Conservation (phyloP, 164 flowering plant species). For the Litsea cubeba region DNA sequence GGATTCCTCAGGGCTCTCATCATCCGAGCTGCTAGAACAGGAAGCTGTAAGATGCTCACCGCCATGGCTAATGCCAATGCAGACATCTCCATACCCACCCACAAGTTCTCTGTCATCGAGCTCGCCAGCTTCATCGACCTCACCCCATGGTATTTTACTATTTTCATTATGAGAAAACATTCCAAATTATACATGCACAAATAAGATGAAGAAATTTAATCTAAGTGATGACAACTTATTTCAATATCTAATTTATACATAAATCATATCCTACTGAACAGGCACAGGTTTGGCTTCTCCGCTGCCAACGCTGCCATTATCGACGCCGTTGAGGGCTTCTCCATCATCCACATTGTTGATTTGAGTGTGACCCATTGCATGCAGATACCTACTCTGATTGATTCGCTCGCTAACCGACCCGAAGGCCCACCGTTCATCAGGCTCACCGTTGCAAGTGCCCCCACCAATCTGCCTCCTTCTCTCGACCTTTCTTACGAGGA, state of each 20-base stretch:
- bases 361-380: conserved; percentile 85
- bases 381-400: conserved; percentile 93
- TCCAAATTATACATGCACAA: too few species aligned
- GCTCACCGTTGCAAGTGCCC: conserved; percentile 55
- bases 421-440: conserved; percentile 58
- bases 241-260: too few species aligned
- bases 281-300: conserved; percentile 83
- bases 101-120: conserved; percentile 65
- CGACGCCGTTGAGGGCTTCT: conserved; percentile 57
- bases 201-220: too few species aligned
- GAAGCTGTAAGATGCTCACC: conserved; percentile 53
- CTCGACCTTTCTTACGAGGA: conserved; percentile 75
- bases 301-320: conserved; percentile 84
- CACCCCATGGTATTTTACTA: conserved; percentile 57
- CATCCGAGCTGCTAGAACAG: conserved; percentile 60
- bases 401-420: conserved; percentile 52
- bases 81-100: conserved; percentile 29
- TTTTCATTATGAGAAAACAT: too few species aligned
- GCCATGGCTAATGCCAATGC: conserved; percentile 35
- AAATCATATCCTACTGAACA: too few species aligned
- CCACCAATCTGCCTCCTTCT: conserved; percentile 50
- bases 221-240: too few species aligned
- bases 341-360: conserved; percentile 71
- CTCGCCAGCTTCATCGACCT: conserved; percentile 78
- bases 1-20: conserved; percentile 86